Evolutionary conservation across 2,329 filamentous ascomycete genomes (phyloP).

Genomic region (Claviceps quebecensis): DNA sequence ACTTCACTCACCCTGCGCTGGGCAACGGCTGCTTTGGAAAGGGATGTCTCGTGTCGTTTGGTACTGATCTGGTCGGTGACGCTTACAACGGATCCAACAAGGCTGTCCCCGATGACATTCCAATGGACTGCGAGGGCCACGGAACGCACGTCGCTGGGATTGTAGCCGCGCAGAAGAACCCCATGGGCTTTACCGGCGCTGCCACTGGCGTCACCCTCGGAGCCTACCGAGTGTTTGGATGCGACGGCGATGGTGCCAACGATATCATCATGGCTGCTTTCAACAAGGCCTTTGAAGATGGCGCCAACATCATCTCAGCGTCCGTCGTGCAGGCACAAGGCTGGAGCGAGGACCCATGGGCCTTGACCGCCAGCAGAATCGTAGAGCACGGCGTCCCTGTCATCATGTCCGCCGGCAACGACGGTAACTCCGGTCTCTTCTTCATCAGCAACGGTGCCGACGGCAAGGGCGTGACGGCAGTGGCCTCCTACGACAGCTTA

Average conservation of each 20-base stretch:
- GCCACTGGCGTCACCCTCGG: conserved; percentile 25
- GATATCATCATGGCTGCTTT: conserved; percentile 26
- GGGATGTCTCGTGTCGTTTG: conserved; percentile 29
- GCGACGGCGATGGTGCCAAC: conserved; percentile 15
- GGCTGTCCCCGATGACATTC: conserved; percentile 23
- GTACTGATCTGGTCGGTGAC: conserved; percentile 30
- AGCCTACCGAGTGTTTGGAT: conserved; percentile 24
- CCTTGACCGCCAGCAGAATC: conserved; percentile 26
- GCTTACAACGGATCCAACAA: conserved; percentile 13
- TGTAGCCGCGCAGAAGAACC: conserved; percentile 25
- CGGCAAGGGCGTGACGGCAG: conserved; percentile 26
- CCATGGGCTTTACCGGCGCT: conserved; percentile 23
- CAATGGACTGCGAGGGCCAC: conserved; percentile 26
- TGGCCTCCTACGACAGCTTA: conserved; percentile 29
- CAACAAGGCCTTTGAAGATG: conserved; percentile 26
- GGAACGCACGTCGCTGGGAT: conserved; percentile 32
- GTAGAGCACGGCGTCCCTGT: conserved; percentile 27
- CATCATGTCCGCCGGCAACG: conserved; percentile 29
- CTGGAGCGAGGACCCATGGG: conserved; percentile 17
- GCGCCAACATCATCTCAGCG: conserved; percentile 20
- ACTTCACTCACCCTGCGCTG: conserved; percentile 48
- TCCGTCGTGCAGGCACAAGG: conserved; percentile 6
- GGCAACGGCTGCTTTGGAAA: conserved; percentile 31
- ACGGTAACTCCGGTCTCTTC: conserved; percentile 27
- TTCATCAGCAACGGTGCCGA: conserved; percentile 24